A percentile compares a stretch with the other conserved stretches of the same genome.
phyloP scores from a whole-genome alignment of 2,329 filamentous ascomycete genomes.

The Lachnellula suecica region DNA sequence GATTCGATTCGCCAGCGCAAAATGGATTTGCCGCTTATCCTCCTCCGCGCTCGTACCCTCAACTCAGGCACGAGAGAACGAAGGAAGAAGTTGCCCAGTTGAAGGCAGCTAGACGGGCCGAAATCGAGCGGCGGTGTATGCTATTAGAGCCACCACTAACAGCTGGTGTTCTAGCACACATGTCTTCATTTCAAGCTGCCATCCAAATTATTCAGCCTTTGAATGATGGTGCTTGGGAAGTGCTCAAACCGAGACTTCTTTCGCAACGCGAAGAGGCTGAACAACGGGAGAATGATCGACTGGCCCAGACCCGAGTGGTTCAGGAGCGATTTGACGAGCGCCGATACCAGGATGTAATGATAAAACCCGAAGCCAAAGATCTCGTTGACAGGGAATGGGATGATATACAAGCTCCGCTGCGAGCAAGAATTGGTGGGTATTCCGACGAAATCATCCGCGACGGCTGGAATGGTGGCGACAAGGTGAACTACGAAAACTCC shows the following conservation, averaged over 20 bases:
- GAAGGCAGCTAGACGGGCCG: conserved; percentile 62
- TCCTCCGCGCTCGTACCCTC: conserved; percentile 22
- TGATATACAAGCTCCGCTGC: conserved; percentile 65
- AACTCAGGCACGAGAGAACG: conserved; percentile 49
- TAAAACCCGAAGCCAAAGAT: conserved; percentile 52
- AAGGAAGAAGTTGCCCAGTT: conserved; percentile 62
- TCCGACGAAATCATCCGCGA: conserved; percentile 69
- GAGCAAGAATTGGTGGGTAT: conserved; percentile 62
- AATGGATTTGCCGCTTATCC: conserved; percentile 26
- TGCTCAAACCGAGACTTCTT: conserved; percentile 66
- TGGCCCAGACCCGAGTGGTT: conserved; percentile 31
- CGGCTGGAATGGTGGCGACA: conserved; percentile 63
- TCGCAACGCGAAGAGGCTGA: conserved; percentile 67
- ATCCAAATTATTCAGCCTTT: conserved; percentile 68
- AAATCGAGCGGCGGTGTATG: conserved; percentile 71
- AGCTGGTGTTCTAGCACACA: conserved; percentile 62
- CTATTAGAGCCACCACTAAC: conserved; percentile 65
- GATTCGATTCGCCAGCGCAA: conserved; percentile 32
- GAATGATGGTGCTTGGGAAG: conserved; percentile 67
- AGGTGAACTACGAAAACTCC: conserved; percentile 61
- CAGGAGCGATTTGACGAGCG: conserved; percentile 39
- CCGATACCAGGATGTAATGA: conserved; percentile 30
- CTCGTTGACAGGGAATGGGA: conserved; percentile 70
- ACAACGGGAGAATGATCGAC: conserved; percentile 46
- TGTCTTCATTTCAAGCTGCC: conserved; percentile 73